Evolutionary conservation across 352 stramenopile genomes (phyloP).

Genomic region (Peronospora belbahrii): DNA sequence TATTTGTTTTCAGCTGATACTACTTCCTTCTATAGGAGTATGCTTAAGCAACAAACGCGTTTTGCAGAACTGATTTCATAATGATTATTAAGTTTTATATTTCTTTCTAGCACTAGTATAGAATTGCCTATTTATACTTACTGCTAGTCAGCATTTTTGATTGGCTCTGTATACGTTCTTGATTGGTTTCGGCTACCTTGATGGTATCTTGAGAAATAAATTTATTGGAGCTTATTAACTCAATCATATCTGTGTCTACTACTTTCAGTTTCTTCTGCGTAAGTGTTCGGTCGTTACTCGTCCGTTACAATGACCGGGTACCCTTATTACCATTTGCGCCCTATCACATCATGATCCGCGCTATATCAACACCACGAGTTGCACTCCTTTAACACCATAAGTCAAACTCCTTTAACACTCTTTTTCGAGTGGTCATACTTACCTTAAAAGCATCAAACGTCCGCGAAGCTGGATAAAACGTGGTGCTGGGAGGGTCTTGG

Average conservation of each 20-base stretch:
- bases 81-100: no score
- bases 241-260: background rate
- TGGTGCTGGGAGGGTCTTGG: slow-evolving; percentile 6
- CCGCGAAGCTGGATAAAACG: slow-evolving; percentile 1
- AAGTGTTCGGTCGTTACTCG: no score
- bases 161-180: no score
- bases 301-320: background rate
- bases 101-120: no score
- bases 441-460: background rate
- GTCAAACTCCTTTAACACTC: slow-evolving; percentile 7
- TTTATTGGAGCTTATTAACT: background rate
- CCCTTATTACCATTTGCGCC: background rate
- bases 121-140: no score
- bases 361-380: no score
- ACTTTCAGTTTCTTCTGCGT: no score
- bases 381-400: background rate
- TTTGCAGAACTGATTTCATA: no score
- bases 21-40: no score
- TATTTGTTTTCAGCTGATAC: no score
- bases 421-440: background rate
- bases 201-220: background rate
- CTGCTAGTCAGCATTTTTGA: no score
- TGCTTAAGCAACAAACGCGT: no score
- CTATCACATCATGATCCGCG: background rate
- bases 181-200: background rate